Evolutionary conservation across 2,329 filamentous ascomycete species (phyloP).

Genomic region (Claviceps purpurea): DNA sequence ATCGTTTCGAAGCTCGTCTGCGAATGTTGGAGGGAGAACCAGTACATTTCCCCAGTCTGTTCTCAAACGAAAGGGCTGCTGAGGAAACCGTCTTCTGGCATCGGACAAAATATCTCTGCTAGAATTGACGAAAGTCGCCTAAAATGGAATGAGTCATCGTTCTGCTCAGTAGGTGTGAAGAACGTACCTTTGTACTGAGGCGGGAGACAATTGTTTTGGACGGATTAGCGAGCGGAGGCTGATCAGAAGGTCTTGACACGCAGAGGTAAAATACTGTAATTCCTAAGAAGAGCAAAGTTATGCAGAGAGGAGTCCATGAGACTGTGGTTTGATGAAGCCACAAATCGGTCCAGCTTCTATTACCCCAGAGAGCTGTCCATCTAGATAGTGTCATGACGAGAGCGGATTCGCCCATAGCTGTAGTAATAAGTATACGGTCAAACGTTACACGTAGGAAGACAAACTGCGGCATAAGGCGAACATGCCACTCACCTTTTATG

Average conservation of each 20-base stretch:
- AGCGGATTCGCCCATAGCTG: no score
- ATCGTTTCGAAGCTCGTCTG: slow-evolving; percentile 13
- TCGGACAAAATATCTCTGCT: not conserved
- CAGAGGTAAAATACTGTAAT: not conserved
- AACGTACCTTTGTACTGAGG: not conserved
- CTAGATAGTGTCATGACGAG: no score
- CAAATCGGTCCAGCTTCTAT: no score
- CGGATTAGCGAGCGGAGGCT: not conserved
- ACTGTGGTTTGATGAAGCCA: no score
- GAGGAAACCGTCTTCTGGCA: not conserved
- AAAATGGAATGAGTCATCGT: not conserved
- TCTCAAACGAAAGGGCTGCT: slow-evolving; percentile 8
- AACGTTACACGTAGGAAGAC: no score
- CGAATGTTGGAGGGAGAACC: slow-evolving; percentile 9
- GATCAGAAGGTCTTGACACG: not conserved
- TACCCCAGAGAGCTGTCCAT: no score
- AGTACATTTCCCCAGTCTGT: slow-evolving; percentile 10
- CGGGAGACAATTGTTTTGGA: not conserved
- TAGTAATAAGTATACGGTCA: no score
- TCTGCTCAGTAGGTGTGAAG: no score
- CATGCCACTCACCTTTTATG: no score
- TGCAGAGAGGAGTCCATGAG: not conserved
- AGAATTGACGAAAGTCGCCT: not conserved
- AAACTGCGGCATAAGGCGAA: no score
- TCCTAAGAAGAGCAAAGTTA: not conserved